These are phyloP conservation scores for Malus domestica DNA, from an alignment of 306 rosid species.

Conservation along the genomic window DNA sequence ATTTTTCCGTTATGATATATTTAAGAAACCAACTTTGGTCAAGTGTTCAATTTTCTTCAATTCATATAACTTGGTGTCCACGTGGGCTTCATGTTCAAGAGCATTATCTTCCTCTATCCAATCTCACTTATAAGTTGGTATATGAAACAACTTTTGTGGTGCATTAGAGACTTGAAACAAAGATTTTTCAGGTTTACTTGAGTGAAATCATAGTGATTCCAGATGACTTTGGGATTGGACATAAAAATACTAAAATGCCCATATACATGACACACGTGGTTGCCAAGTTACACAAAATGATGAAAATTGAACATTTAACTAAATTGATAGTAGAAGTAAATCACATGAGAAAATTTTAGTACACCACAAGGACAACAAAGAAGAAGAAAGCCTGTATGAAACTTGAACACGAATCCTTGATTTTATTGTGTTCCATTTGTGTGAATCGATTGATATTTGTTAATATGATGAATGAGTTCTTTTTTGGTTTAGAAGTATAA, in stretches of 20 bases:
- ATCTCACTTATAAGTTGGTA: background rate
- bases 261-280: background rate
- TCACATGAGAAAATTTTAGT: background rate
- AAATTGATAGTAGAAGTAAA: background rate
- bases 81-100: background rate
- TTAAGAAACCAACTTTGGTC: background rate
- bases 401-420: background rate
- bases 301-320: background rate
- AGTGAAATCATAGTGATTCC: background rate
- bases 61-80: background rate
- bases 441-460: background rate
- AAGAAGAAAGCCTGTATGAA: background rate
- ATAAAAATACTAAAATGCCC: background rate
- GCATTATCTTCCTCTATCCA: background rate
- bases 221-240: background rate
- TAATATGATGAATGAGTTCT: background rate
- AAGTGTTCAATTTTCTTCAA: background rate
- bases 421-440: background rate
- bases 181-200: background rate
- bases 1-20: background rate
- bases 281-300: background rate
- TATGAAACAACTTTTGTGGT: background rate
- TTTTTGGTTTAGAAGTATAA: background rate
- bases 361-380: background rate
- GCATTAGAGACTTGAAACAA: background rate